Base-by-base conservation (phyloP, 2,329 filamentous ascomycete genomes). In the Gnomoniopsis smithogilvyi region DNA sequence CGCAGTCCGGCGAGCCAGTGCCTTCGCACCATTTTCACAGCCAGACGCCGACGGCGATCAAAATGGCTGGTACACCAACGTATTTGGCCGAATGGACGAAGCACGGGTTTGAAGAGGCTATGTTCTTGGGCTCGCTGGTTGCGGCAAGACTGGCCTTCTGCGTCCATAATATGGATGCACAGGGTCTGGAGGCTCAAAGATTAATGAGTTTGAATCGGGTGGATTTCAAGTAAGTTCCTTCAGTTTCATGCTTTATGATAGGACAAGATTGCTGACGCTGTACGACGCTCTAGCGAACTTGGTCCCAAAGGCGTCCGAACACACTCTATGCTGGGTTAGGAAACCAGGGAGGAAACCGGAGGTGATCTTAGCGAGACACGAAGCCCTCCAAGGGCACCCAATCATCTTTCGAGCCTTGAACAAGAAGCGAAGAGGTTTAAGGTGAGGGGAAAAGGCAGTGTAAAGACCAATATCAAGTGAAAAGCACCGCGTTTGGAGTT, bases 61-160 rank as follows among this genome's bases (percentile, higher is more conserved):
- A 91, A 78, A 79, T 86, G 30, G 85, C 91, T 30, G 84, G 86
- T 64, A 80, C 91, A 65, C 92, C 93, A 0, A 89, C 91, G 55
- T 96, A 97, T 73, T 89, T 96, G 65, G 85, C 89, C 12, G 93
- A 96, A 73, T 97, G 92, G 92, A 92, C 92, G 70, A 93, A 90
- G 74, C 84, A 87, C 64, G 80, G 84, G 58, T 82, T 84, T 68
- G 93, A 97, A 68, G 93, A 97, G 74, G 86, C 90, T 51, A 85
- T 87, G 69, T 96, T 97, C 74, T 78, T 97, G 7, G 93, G 93
- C 12, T 90, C 91, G 2, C 91, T 96, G 74, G 89, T 96, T 34
- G 91, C 90, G 1, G 92, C 90, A 2, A 73, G 83, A 21, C 76
- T 85, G 56, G 82, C 81, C 2, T 86, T 81, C 66, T 84, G 81